Conservation (phyloP, 2,329 filamentous ascomycete species). For the Domatiomyces catenatus region DNA sequence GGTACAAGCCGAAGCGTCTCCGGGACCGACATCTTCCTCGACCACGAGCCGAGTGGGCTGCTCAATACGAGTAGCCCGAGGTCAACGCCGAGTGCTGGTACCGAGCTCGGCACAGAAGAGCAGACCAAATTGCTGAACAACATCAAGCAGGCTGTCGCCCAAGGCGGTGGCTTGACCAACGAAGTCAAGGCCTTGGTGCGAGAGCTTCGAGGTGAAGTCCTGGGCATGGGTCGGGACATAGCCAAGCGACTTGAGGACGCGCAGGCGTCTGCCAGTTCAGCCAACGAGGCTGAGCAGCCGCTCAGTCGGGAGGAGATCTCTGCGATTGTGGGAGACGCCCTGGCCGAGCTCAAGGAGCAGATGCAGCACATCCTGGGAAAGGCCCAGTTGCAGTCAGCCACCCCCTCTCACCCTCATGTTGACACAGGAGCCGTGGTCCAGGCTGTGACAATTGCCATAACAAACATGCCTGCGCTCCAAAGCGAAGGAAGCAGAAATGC, state of each 20-base stretch:
- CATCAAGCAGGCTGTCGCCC: conserved; percentile 80
- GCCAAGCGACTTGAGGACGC: conserved; percentile 70
- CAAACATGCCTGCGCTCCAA: conserved; percentile 44
- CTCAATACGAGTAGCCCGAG: neutral
- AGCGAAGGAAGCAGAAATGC: conserved; percentile 36
- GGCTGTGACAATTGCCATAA: conserved; percentile 59
- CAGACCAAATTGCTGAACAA: conserved; percentile 66
- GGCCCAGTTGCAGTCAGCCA: conserved; percentile 50
- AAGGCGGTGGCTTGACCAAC: conserved; percentile 75
- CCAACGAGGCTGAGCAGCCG: conserved; percentile 30
- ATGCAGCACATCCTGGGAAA: conserved; percentile 67
- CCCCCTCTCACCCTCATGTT: conserved; percentile 47
- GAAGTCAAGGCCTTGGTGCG: conserved; percentile 84
- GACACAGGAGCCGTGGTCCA: conserved; percentile 78
- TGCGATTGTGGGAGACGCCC: conserved; percentile 61
- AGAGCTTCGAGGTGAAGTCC: conserved; percentile 77
- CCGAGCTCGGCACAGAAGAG: conserved; percentile 52
- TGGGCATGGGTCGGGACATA: conserved; percentile 87
- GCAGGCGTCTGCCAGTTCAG: conserved; percentile 30
- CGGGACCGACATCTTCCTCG: conserved; percentile 24
- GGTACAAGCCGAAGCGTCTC: conserved; percentile 20
- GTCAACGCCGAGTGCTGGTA: conserved; percentile 23
- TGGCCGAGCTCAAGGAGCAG: conserved; percentile 69
- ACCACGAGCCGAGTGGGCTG: conserved; percentile 17
- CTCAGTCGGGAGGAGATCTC: conserved; percentile 55